Conservation (phyloP, 805 yeast species). For the Starmerella stellata region DNA sequence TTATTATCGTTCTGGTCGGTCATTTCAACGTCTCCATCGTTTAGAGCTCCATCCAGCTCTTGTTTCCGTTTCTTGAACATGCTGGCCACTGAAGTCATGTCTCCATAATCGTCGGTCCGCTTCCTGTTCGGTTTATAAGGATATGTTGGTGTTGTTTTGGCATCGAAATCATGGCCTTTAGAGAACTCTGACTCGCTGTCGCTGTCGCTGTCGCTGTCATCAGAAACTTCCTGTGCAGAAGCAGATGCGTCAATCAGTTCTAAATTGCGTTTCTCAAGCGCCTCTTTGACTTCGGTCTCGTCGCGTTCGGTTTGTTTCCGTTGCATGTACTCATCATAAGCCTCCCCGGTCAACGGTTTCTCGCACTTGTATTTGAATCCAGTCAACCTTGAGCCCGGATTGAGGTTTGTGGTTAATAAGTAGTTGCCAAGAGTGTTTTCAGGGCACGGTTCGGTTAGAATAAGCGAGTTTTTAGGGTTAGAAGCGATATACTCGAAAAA, state of each 20-base stretch:
- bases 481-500: slow-evolving; percentile 33
- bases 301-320: slow-evolving; percentile 14
- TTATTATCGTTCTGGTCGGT: neutral
- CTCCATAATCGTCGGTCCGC: slow-evolving; percentile 78
- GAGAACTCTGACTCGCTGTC: slow-evolving; percentile 12
- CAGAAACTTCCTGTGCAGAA: slow-evolving; percentile 19
- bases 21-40: neutral
- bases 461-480: slow-evolving; percentile 47
- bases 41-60: too few species aligned
- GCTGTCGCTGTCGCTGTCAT: slow-evolving; percentile 22
- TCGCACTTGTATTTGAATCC: slow-evolving; percentile 10
- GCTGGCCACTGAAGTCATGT: slow-evolving; percentile 36
- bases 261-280: slow-evolving; percentile 24
- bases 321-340: slow-evolving; percentile 20
- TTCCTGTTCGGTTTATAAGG: slow-evolving; percentile 46
- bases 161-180: neutral
- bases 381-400: slow-evolving; percentile 7
- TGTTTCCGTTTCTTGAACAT: slow-evolving; percentile 1
- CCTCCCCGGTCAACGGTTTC: slow-evolving; percentile 23
- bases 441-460: slow-evolving; percentile 52
- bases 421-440: slow-evolving; percentile 32
- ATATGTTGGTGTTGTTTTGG: slow-evolving; percentile 25
- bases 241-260: slow-evolving; percentile 25
- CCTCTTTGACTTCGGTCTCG: slow-evolving; percentile 18
- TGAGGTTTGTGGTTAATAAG: slow-evolving; percentile 25